Evolutionary conservation across 176 grass and related monocot species (phyloP).

Genomic region (Bromus sterilis): DNA sequence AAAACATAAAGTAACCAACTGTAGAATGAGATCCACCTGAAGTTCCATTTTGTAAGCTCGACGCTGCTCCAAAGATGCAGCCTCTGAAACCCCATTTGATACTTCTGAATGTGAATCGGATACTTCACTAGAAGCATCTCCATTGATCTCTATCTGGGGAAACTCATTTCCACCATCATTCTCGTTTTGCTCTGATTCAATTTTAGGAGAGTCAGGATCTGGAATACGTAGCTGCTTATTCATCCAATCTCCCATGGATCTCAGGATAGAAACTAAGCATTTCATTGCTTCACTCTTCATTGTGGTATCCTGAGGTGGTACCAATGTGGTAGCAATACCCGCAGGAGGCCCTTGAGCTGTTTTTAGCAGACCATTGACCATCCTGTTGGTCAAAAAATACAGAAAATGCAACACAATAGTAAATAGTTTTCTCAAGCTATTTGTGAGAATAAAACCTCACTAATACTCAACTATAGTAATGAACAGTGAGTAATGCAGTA

Average conservation of each 20-base stretch:
- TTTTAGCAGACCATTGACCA: conserved; percentile 97
- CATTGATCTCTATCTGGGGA: conserved; percentile 43
- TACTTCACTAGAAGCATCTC: conserved; percentile 67
- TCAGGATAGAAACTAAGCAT: conserved; percentile 94
- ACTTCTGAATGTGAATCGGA: conserved; percentile 76
- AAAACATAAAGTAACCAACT: conserved; percentile 24
- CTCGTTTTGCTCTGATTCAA: conserved; percentile 61
- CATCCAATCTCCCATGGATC: conserved; percentile 99
- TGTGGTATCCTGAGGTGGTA: conserved; percentile 76
- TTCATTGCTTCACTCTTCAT: conserved; percentile 99
- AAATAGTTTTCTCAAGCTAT: neutral
- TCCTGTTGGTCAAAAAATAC: conserved; percentile 43
- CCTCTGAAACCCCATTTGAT: conserved; percentile 65
- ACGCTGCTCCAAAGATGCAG: conserved; percentile 82
- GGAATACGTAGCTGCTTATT: conserved; percentile 97
- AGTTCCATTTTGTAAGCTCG: conserved; percentile 98
- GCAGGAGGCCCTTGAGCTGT: conserved; percentile 95
- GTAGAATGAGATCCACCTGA: conserved; percentile 57
- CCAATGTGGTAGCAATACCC: conserved; percentile 72
- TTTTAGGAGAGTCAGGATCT: conserved; percentile 59
- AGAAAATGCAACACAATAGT: conserved; percentile 12
- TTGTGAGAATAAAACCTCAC: conserved; percentile 21
- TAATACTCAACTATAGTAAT: conserved; percentile 18
- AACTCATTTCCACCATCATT: conserved; percentile 55
- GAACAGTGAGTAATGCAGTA: conserved; percentile 22